Percentiles rank a stretch among this genome's conserved stretches.
phyloP scores from a whole-genome alignment of 768 basidiomycete species.

The Galerina sulciceps region DNA sequence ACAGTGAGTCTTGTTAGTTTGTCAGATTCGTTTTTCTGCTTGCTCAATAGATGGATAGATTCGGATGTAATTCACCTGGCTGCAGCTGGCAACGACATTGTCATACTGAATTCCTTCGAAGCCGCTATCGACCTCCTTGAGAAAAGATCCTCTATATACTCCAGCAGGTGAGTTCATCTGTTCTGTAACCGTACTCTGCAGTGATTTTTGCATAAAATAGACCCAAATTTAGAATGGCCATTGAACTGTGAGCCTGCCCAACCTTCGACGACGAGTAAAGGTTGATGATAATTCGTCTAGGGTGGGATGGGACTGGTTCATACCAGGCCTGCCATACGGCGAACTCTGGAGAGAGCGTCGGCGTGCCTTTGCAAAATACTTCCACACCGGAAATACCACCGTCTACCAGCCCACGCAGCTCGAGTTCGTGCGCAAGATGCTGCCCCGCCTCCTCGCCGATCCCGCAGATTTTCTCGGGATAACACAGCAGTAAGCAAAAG shows the following conservation, averaged over 20 bases:
- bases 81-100: constrained; percentile 19
- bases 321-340: constrained; percentile 22
- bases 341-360: constrained; percentile 25
- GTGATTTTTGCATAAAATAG: background rate
- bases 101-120: constrained; percentile 25
- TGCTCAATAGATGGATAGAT: constrained; percentile 10
- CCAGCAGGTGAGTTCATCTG: constrained; percentile 15
- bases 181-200: background rate
- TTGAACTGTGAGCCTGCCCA: constrained; percentile 11
- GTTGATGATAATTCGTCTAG: background rate
- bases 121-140: constrained; percentile 24
- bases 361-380: constrained; percentile 24
- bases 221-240: constrained; percentile 13
- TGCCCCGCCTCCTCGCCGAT: constrained; percentile 9
- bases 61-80: constrained; percentile 26
- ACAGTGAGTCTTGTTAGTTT: constrained; percentile 25
- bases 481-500: constrained; percentile 3
- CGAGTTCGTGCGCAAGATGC: constrained; percentile 18
- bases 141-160: constrained; percentile 23
- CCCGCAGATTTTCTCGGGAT: constrained; percentile 6
- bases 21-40: background rate
- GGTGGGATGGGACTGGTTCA: constrained; percentile 23
- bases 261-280: background rate
- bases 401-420: constrained; percentile 14
- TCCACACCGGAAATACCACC: constrained; percentile 13